Percentiles rank a stretch among this genome's conserved stretches.
Evolutionary conservation across 2,329 filamentous ascomycete genomes (phyloP).

Genomic region (Teratosphaeria viscida): DNA sequence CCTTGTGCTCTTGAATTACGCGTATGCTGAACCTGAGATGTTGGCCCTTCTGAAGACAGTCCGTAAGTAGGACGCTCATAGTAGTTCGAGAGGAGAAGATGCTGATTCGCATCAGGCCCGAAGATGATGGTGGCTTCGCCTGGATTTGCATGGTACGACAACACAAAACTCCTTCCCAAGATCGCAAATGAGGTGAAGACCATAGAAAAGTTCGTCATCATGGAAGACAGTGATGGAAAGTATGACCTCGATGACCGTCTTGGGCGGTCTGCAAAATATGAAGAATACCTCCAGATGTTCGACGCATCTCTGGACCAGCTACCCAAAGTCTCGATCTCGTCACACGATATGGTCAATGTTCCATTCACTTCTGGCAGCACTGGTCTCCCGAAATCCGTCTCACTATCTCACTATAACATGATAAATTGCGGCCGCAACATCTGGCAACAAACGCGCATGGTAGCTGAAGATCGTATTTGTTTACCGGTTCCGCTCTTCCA

Average conservation of each 20-base stretch:
- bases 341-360: slow-evolving; percentile 20
- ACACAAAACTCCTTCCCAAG: slow-evolving; percentile 44
- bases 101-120: slow-evolving; percentile 39
- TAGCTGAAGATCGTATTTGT: slow-evolving; percentile 56
- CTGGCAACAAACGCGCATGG: slow-evolving; percentile 19
- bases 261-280: slow-evolving; percentile 12
- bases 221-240: slow-evolving; percentile 18
- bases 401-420: slow-evolving; percentile 36
- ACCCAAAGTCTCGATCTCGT: slow-evolving; percentile 15
- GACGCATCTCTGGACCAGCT: slow-evolving; percentile 8
- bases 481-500: slow-evolving; percentile 79
- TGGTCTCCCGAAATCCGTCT: slow-evolving; percentile 61
- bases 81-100: neutral
- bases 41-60: slow-evolving; percentile 58
- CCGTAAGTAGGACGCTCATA: slow-evolving; percentile 30
- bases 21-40: slow-evolving; percentile 59
- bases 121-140: slow-evolving; percentile 59
- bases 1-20: slow-evolving; percentile 64
- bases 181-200: slow-evolving; percentile 32
- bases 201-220: slow-evolving; percentile 46
- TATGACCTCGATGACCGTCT: slow-evolving; percentile 11
- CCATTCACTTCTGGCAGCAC: slow-evolving; percentile 62
- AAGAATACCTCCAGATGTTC: slow-evolving; percentile 15
- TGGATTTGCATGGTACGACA: slow-evolving; percentile 51
- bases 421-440: slow-evolving; percentile 16